Base-by-base conservation (phyloP, 352 stramenopile genomes). In the Globisporangium cystogenes region DNA sequence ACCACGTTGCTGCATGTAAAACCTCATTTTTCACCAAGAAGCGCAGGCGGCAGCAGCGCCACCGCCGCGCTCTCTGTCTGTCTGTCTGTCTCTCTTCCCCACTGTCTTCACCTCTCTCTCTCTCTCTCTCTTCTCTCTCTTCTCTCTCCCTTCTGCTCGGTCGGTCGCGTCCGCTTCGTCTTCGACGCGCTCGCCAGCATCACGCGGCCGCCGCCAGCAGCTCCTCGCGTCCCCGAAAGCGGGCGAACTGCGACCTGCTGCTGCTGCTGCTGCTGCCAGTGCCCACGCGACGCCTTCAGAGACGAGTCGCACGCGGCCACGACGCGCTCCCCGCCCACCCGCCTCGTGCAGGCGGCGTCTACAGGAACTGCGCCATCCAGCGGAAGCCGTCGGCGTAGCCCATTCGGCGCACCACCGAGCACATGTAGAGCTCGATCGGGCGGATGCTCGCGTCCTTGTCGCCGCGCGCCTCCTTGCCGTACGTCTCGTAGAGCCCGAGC, bases 371-470 rank as follows among this genome's bases (percentile, higher is more conserved):
- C 23, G 84, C 82, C 81, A 94, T 91, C 84, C 84, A 94, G 62
- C 84, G 82, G 76, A 94, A 94, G 59, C 87, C 97, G 75, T 99
- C 97, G 42, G 96, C 93, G 70, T 99, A 99, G 46, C 96, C 96
- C 93, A 99, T 99, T 86, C 94, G 90, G 81, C 95, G 89, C 60
- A 98, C 93, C 27, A 99, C 97, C 55, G 95, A 99, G 71, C 97
- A 99, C 97, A 99, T 99, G 87, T 99, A 99, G 41, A 99, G 81
- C 70, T 99, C 97, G 60, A 99, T 99, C 31, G 93, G 92, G 64
- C 92, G 89, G 53, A 96, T 96, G 72, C 79, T 93, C 36, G 76
- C 74, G 63, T 96, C 84, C 50, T 85, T 84, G 72, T 97, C 87
- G 24, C 85, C 86, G 49, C 86, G 80, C 49, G 85, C 78, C 50